Percentiles rank a stretch among this genome's conserved stretches.
Evolutionary conservation across 176 grass and related monocot species (phyloP).

Genomic region (Elymus sibiricus): DNA sequence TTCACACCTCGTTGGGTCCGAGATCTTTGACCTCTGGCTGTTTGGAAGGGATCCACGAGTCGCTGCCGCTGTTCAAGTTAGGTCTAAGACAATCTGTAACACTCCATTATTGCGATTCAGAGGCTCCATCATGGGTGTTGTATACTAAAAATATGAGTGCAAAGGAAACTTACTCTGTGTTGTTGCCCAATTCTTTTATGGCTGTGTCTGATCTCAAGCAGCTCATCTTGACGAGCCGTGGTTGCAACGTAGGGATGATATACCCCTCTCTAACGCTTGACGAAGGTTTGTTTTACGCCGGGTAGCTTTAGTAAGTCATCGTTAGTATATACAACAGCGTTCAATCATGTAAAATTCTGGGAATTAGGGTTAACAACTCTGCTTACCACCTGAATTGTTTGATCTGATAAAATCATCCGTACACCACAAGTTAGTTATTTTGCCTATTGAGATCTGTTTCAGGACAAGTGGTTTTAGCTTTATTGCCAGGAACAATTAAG

Average conservation of each 20-base stretch:
- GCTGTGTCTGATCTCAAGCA: slow-evolving; percentile 47
- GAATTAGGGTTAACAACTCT: too few relatives aligned
- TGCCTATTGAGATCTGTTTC: neutral
- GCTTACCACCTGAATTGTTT: neutral
- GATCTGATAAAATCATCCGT: neutral
- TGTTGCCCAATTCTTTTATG: slow-evolving; percentile 36
- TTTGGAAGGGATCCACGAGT: too few relatives aligned
- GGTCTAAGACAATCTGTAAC: too few relatives aligned
- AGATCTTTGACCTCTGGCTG: too few relatives aligned
- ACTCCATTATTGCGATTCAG: too few relatives aligned
- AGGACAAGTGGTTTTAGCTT: too few relatives aligned
- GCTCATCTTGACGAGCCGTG: slow-evolving; percentile 35
- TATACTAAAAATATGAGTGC: slow-evolving; percentile 63
- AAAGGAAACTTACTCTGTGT: slow-evolving; percentile 46
- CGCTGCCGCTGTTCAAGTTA: too few relatives aligned
- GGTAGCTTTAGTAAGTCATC: neutral
- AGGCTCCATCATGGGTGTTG: slow-evolving; percentile 44
- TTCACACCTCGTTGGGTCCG: too few relatives aligned
- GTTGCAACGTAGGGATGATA: slow-evolving; percentile 40
- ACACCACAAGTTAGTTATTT: neutral
- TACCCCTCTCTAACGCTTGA: slow-evolving; percentile 33
- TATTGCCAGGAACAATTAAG: too few relatives aligned
- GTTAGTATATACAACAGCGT: neutral
- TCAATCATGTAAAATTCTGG: neutral
- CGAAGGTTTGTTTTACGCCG: slow-evolving; percentile 47